Percentiles rank a stretch among this genome's conserved stretches.
Conservation (phyloP, 192 early-diverging fungal genomes). For the Coemansia sp. region DNA sequence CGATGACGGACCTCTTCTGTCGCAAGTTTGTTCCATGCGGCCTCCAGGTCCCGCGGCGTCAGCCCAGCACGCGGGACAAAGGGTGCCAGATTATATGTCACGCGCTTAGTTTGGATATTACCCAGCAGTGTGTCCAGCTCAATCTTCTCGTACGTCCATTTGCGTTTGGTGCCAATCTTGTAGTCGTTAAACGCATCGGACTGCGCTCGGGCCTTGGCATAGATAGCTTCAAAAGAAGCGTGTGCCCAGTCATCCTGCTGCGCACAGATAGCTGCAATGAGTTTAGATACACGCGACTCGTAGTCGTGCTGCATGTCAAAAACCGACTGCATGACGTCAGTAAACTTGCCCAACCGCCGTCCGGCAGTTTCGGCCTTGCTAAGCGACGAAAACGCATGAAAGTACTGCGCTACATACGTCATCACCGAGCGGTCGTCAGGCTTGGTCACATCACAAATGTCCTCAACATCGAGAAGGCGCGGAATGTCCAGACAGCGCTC, state of each 20-base stretch:
- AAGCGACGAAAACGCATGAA: slow-evolving; percentile 92
- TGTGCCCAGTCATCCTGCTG: slow-evolving; percentile 68
- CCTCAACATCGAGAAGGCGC: slow-evolving; percentile 93
- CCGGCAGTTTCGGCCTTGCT: slow-evolving; percentile 83
- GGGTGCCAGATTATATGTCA: slow-evolving; percentile 87
- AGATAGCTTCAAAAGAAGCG: slow-evolving; percentile 64
- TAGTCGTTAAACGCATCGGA: slow-evolving; percentile 77
- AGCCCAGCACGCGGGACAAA: slow-evolving; percentile 78
- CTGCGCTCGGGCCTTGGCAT: slow-evolving; percentile 72
- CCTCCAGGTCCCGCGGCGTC: slow-evolving; percentile 68
- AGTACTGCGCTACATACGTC: slow-evolving; percentile 98
- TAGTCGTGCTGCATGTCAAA: slow-evolving; percentile 96
- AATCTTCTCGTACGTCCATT: slow-evolving; percentile 87
- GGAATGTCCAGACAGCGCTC: slow-evolving; percentile 85
- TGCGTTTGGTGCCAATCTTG: slow-evolving; percentile 78
- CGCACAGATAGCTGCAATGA: slow-evolving; percentile 68
- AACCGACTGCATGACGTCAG: slow-evolving; percentile 79
- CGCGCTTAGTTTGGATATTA: slow-evolving; percentile 95
- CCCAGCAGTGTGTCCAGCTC: slow-evolving; percentile 89
- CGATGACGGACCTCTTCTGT: slow-evolving; percentile 76
- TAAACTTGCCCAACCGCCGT: slow-evolving; percentile 89
- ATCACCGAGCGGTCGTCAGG: slow-evolving; percentile 96
- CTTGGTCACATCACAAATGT: slow-evolving; percentile 88
- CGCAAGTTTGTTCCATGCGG: slow-evolving; percentile 72
- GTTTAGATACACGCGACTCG: slow-evolving; percentile 72